Conservation (phyloP, 1,139 yeast genomes). For the Suhomyces kunorum region DNA sequence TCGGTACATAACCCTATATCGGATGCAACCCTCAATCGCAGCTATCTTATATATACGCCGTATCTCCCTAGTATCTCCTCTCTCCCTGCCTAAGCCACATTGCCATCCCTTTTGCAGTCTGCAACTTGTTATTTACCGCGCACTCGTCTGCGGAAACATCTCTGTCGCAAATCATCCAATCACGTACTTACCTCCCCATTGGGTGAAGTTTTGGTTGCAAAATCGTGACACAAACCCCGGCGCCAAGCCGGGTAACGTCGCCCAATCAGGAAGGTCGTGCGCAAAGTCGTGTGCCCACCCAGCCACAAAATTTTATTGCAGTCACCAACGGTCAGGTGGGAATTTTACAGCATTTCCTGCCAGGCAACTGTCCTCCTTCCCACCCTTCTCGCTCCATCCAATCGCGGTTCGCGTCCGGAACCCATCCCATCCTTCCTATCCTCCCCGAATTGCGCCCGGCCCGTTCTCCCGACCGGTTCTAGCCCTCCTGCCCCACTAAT, state of each 20-base stretch:
- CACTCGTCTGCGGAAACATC: background rate
- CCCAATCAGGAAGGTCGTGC: constrained; percentile 13
- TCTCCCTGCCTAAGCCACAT: too few relatives aligned
- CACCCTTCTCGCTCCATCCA: background rate
- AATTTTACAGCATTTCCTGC: constrained; percentile 13
- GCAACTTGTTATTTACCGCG: constrained; percentile 3
- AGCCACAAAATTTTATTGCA: constrained; percentile 16
- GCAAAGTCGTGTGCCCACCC: constrained; percentile 11
- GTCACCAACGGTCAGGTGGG: constrained; percentile 16
- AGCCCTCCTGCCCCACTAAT: background rate
- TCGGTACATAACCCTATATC: too few relatives aligned
- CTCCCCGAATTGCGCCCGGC: background rate
- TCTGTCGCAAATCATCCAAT: constrained; percentile 2
- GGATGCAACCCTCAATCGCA: too few relatives aligned
- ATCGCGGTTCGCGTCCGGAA: background rate
- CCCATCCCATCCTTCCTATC: background rate
- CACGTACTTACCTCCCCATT: background rate
- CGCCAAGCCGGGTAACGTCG: constrained; percentile 9
- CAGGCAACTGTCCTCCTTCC: background rate
- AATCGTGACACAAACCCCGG: constrained; percentile 9
- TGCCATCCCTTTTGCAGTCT: background rate
- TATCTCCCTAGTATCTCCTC: too few relatives aligned
- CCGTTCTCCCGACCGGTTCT: background rate
- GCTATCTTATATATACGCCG: too few relatives aligned
- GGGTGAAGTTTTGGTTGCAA: constrained; percentile 11